A percentile compares a stretch with the other conserved stretches of the same genome.
Evolutionary conservation across 495 filamentous ascomycete genomes (phyloP).

Genomic region (Letharia columbiana): DNA sequence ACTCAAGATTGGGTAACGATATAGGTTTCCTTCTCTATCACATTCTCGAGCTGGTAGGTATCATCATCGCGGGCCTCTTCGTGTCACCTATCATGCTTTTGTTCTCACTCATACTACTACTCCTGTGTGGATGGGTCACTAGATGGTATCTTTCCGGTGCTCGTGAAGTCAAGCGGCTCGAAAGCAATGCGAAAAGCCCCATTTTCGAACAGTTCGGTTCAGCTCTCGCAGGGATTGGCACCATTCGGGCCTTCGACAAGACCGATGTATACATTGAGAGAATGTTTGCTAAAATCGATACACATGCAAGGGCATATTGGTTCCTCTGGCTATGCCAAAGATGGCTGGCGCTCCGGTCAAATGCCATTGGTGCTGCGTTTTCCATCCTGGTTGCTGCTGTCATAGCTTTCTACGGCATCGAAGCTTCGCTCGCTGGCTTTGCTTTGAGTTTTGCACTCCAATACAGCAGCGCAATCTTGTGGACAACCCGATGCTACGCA

Average conservation of each 20-base stretch:
- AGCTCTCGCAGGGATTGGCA: conserved; percentile 54
- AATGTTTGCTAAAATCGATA: conserved; percentile 55
- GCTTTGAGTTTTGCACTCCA: conserved; percentile 51
- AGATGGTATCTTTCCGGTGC: conserved; percentile 57
- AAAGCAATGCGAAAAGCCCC: conserved; percentile 57
- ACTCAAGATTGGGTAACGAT: conserved; percentile 54
- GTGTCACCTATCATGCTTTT: conserved; percentile 56
- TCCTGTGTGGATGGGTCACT: conserved; percentile 46
- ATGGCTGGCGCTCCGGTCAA: conserved; percentile 60
- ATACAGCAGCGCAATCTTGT: conserved; percentile 42
- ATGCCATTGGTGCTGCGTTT: conserved; percentile 60
- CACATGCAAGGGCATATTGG: conserved; percentile 48
- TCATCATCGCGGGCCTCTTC: conserved; percentile 51
- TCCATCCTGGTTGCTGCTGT: conserved; percentile 53
- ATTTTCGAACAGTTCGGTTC: conserved; percentile 65
- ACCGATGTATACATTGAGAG: conserved; percentile 46
- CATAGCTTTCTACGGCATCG: conserved; percentile 55
- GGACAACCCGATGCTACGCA: conserved; percentile 42
- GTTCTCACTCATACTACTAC: conserved; percentile 45
- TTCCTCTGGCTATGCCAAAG: conserved; percentile 61
- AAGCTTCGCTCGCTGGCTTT: conserved; percentile 72
- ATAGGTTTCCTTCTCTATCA: conserved; percentile 47
- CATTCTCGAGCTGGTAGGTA: conserved; percentile 45
- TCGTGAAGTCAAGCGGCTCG: conserved; percentile 58
- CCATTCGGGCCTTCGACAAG: conserved; percentile 62